Conservation (phyloP, 176 grass and related monocot species). For the Elymus sibiricus region DNA sequence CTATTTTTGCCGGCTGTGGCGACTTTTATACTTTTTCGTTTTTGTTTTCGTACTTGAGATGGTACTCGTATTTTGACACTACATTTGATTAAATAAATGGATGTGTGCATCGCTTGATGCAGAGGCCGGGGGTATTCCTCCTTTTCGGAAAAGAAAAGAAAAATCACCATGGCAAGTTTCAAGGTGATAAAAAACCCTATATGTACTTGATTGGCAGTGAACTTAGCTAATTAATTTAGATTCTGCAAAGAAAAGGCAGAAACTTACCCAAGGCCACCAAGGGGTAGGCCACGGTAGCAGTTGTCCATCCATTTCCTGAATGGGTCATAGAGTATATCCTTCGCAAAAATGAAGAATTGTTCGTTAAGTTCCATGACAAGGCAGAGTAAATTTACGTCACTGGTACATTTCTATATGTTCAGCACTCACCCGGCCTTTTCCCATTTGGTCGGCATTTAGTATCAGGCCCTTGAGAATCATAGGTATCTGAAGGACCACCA, state of each 20-base stretch:
- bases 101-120: too few relatives aligned
- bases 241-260: neutral
- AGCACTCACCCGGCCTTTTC: slow-evolving; percentile 41
- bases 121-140: too few relatives aligned
- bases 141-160: too few relatives aligned
- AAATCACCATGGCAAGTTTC: too few relatives aligned
- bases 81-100: too few relatives aligned
- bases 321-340: slow-evolving; percentile 43
- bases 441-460: slow-evolving; percentile 23
- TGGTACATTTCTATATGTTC: neutral
- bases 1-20: too few relatives aligned
- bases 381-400: neutral
- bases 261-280: slow-evolving; percentile 77
- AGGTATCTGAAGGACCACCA: slow-evolving; percentile 35
- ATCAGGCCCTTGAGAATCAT: slow-evolving; percentile 18
- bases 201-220: neutral
- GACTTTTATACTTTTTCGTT: too few relatives aligned
- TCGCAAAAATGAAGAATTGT: slow-evolving; percentile 16
- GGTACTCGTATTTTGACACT: too few relatives aligned
- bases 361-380: neutral
- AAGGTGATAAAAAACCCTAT: too few relatives aligned
- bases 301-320: slow-evolving; percentile 54
- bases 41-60: too few relatives aligned
- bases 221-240: neutral
- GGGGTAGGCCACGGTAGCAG: slow-evolving; percentile 58